These are phyloP conservation scores for Pugionium dolabratum DNA, from an alignment of 345 rosid species.

Conservation along the genomic window DNA sequence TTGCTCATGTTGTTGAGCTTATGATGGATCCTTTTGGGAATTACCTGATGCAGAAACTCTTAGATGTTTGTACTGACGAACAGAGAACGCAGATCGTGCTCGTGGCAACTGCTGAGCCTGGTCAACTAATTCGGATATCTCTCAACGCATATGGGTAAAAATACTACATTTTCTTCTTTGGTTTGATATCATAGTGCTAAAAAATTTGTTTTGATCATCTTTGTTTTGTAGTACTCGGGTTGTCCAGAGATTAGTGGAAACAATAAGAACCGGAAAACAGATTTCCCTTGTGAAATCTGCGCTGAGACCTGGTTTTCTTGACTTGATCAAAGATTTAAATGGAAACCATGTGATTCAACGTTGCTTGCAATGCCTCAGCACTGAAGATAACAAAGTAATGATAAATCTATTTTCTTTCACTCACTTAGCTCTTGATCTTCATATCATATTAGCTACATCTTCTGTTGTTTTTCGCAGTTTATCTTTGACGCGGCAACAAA, in stretches of 20 bases:
- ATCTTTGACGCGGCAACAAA: conserved; percentile 57
- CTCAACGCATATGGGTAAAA: conserved; percentile 58
- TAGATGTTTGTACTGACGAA: conserved; percentile 59
- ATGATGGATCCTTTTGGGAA: conserved; percentile 63
- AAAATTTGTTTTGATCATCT: background rate
- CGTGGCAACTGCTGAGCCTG: conserved; percentile 46
- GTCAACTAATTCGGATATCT: conserved; percentile 52
- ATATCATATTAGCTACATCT: background rate
- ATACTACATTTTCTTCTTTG: background rate
- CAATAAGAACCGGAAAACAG: conserved; percentile 61
- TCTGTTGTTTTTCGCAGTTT: conserved; percentile 38
- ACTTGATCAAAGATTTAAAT: conserved; percentile 64
- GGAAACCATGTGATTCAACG: conserved; percentile 82
- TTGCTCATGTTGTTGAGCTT: conserved; percentile 56
- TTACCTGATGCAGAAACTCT: conserved; percentile 54
- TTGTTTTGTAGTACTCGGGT: conserved; percentile 56
- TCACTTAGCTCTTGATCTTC: background rate
- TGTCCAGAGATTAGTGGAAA: conserved; percentile 67
- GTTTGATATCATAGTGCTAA: background rate
- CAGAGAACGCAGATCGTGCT: conserved; percentile 53
- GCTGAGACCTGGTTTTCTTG: conserved; percentile 60
- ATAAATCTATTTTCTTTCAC: background rate
- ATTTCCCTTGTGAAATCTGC: conserved; percentile 52
- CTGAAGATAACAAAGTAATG: conserved; percentile 60
- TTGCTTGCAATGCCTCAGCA: conserved; percentile 67